phyloP scores from a whole-genome alignment of 2,329 filamentous ascomycete species.

The Pseudogymnoascus destructans region DNA sequence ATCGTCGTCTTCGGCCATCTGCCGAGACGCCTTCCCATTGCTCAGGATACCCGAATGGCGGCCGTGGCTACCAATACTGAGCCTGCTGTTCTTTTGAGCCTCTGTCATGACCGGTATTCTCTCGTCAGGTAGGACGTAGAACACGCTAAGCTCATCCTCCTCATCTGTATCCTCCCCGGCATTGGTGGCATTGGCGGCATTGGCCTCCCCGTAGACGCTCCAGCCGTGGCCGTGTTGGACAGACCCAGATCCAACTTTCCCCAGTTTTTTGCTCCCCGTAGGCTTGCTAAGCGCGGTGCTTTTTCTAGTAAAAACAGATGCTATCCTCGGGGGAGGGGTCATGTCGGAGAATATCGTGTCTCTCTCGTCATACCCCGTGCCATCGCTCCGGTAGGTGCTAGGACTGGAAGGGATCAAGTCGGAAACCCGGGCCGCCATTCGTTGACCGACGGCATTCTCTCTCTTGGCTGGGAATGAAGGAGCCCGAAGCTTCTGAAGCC shows the following conservation, averaged over 20 bases:
- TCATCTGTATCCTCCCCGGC: neutral
- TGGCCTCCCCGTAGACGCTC: slow-evolving; percentile 1
- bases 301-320: neutral
- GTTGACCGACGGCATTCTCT: neutral
- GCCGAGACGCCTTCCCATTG: neutral
- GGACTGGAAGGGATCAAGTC: slow-evolving; percentile 1
- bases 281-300: neutral
- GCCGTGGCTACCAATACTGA: neutral
- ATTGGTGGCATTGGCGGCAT: neutral
- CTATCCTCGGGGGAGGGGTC: neutral
- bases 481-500: neutral
- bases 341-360: slow-evolving; percentile 4
- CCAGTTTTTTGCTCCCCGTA: neutral
- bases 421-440: neutral
- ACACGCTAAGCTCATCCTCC: slow-evolving; percentile 1
- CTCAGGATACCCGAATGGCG: neutral
- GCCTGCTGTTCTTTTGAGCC: neutral
- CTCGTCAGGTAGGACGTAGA: neutral
- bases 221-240: neutral
- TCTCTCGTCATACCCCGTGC: neutral
- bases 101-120: neutral
- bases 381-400: neutral
- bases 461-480: neutral
- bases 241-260: neutral
- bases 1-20: neutral